Conservation (phyloP, 148 eudicot genomes). For the Vaccinium vitisidaea region DNA sequence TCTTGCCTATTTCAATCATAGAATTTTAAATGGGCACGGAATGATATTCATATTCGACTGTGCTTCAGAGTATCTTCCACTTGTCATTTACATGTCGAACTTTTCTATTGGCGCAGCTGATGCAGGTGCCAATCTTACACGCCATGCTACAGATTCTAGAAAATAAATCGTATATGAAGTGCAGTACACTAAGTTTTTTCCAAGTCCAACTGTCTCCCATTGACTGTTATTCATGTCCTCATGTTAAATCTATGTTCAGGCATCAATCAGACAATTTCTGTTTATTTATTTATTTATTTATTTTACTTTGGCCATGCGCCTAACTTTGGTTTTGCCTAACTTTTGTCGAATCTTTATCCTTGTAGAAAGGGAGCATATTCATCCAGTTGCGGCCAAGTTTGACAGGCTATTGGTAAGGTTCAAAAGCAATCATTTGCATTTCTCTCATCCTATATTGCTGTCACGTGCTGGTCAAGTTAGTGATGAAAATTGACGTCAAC, state of each 20-base stretch:
- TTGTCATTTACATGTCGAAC: background rate
- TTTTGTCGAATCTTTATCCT: conserved; percentile 31
- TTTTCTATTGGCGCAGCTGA: background rate
- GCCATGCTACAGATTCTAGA: background rate
- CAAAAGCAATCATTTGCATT: conserved; percentile 7
- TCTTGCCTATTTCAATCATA: background rate
- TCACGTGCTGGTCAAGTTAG: background rate
- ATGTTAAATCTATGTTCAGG: background rate
- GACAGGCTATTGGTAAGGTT: conserved; percentile 81
- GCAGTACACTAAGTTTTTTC: background rate
- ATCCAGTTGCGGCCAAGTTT: conserved; percentile 59
- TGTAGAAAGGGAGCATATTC: conserved; percentile 50
- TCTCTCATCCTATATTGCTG: background rate
- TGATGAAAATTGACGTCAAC: background rate
- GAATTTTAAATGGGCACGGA: background rate
- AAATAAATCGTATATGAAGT: background rate
- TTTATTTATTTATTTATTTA: background rate
- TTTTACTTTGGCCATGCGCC: background rate
- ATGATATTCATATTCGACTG: background rate
- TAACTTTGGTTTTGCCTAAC: conserved; percentile 15
- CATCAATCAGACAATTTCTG: background rate
- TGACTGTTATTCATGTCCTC: background rate
- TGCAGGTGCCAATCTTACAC: background rate
- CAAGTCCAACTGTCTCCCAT: background rate
- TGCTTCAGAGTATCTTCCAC: background rate